Base-by-base conservation (phyloP, 2,329 filamentous ascomycete species). In the Gaeumannomyces sp. region DNA sequence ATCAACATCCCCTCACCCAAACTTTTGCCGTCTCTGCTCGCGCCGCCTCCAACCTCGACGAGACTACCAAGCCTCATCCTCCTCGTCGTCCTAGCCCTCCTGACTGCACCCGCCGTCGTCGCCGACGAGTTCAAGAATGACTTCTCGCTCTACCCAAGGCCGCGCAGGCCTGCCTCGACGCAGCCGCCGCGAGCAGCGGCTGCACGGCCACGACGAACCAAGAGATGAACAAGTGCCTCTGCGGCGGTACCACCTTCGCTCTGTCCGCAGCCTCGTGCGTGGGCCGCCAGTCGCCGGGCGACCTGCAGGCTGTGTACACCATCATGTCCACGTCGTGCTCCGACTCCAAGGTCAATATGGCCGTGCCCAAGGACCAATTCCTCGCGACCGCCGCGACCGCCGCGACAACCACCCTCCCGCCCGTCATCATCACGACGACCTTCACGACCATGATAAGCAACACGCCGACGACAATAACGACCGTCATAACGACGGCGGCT, bases 151-250 rank as follows among this genome's bases (percentile, higher is more conserved):
- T 83, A 83, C 67, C 81, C 0, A 22, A 68, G 28, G 70, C 67
- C 27, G 72, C 80, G 2, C 79, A 80, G 65, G 8, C 70, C 10
- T 85, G 83, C 65, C 73, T 85, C 1, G 71, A 76, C 67, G 61
- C 74, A 22, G 74, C 81, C 5, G 76, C 80, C 35, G 70, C 74
- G 60, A 38, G 66, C 27, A 78, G 77, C 22, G 69, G 71, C 5
- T 85, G 83, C 72, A 72, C 73, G 6, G 78, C 78, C 25, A 69
- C 70, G 27, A 77, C 76, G 0, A 74, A 76, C 3, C 59, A 69
- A 0, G 72, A 76, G 35, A 73, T 83, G 67, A 85, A 85, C 68
- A 63, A 70, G 2, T 85, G 83, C 64, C 75, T 85, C 2, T 85
- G 83, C 70, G 71, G 72, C 67, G 61, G 61, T 19, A 79, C 79